These are phyloP conservation scores for Neonothopanus nambi DNA, from an alignment of 1,284 basidiomycete genomes.

Conservation along the genomic window DNA sequence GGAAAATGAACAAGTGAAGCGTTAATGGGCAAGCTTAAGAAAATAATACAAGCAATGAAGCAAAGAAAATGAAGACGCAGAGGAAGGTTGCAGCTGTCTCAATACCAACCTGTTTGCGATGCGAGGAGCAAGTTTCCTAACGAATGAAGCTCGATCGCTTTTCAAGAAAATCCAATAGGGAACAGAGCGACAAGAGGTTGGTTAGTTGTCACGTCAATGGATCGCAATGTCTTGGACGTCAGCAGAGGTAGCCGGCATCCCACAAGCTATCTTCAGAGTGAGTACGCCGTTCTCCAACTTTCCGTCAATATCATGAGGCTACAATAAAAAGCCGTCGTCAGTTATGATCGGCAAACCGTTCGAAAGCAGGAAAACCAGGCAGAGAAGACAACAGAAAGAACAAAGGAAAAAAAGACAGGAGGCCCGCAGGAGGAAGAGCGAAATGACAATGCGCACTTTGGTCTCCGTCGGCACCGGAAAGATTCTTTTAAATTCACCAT, in stretches of 20 bases:
- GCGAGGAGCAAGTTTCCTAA: too few species aligned
- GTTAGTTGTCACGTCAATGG: slow-evolving; percentile 27
- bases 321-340: slow-evolving; percentile 1
- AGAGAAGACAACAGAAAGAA: slow-evolving; percentile 15
- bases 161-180: too few species aligned
- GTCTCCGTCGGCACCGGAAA: slow-evolving; percentile 59
- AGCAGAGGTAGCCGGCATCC: slow-evolving; percentile 35
- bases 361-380: slow-evolving; percentile 20
- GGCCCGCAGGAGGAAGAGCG: slow-evolving; percentile 8
- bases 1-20: too few species aligned
- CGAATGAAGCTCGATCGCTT: too few species aligned
- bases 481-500: slow-evolving; percentile 50
- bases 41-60: too few species aligned
- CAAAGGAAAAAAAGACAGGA: slow-evolving; percentile 5
- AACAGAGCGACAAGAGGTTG: too few species aligned
- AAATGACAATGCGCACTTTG: slow-evolving; percentile 41
- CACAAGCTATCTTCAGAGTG: slow-evolving; percentile 45
- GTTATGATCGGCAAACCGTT: slow-evolving; percentile 1
- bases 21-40: too few species aligned
- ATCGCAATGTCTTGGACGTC: slow-evolving; percentile 38
- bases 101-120: too few species aligned
- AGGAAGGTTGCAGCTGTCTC: too few species aligned
- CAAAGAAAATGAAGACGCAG: too few species aligned
- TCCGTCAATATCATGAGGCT: slow-evolving; percentile 49
- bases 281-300: slow-evolving; percentile 52